phyloP scores from a whole-genome alignment of 495 filamentous ascomycete species.

The Aspergillus hancockii region DNA sequence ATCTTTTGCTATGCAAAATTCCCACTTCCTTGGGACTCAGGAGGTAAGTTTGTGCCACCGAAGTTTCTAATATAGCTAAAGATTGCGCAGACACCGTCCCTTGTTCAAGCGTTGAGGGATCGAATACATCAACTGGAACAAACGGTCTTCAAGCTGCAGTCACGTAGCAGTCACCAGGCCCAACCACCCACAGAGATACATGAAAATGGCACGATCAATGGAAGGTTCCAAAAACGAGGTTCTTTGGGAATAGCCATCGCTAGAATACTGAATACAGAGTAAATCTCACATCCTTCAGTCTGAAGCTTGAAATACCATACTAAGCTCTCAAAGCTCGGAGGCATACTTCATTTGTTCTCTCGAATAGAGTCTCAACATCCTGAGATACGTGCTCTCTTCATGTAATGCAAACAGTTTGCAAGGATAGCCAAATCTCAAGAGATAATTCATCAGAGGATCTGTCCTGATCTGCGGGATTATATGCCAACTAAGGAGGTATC shows the following conservation, averaged over 20 bases:
- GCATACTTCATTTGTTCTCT: not conserved
- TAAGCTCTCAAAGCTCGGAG: not conserved
- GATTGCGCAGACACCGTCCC: not conserved
- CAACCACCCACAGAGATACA: not conserved
- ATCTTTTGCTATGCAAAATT: not conserved
- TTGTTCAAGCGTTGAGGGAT: not conserved
- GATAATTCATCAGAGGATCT: not conserved
- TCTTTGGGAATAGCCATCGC: constrained; percentile 15
- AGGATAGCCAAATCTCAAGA: constrained; percentile 11
- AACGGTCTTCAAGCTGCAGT: not conserved
- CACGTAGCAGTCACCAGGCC: not conserved
- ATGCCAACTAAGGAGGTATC: constrained; percentile 1
- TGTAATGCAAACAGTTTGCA: constrained; percentile 9
- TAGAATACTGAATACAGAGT: constrained; percentile 7
- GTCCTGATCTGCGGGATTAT: constrained; percentile 1
- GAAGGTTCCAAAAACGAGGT: constrained; percentile 7
- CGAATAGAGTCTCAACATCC: not conserved
- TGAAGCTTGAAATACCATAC: not conserved
- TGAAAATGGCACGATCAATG: constrained; percentile 1
- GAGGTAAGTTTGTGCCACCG: not conserved
- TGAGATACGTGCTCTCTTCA: constrained; percentile 6
- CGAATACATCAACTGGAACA: constrained; percentile 8
- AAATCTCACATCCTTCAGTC: not conserved
- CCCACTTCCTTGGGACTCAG: not conserved
- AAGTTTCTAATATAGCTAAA: not conserved